These are phyloP conservation scores for Hemerocallis citrina DNA, from an alignment of 106 monocot species.

Conservation along the genomic window DNA sequence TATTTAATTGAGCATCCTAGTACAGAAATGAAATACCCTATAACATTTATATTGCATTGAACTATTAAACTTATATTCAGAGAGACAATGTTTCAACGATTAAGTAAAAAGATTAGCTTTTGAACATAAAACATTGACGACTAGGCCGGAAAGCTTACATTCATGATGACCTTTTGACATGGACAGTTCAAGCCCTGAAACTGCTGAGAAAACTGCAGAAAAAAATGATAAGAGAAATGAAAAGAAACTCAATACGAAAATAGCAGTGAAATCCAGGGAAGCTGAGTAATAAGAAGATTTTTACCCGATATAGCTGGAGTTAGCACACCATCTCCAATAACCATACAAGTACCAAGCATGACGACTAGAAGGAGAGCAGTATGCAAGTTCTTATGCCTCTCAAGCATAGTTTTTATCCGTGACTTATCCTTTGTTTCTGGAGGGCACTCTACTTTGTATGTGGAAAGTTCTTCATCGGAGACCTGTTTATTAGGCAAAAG, in stretches of 20 bases:
- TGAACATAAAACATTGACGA: background rate
- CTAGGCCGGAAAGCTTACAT: constrained; percentile 12
- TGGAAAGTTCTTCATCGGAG: constrained; percentile 44
- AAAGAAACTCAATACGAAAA: background rate
- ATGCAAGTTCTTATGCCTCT: constrained; percentile 37
- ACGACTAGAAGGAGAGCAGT: constrained; percentile 27
- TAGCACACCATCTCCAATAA: constrained; percentile 47
- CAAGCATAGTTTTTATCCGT: constrained; percentile 18
- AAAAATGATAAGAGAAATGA: background rate
- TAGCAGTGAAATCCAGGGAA: background rate
- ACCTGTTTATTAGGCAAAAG: constrained; percentile 45
- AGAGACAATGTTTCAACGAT: no score
- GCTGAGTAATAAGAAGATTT: background rate
- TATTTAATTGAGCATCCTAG: no score
- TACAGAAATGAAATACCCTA: no score
- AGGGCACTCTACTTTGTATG: constrained; percentile 29
- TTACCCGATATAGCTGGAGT: constrained; percentile 40
- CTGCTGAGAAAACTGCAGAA: constrained; percentile 36
- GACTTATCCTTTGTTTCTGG: constrained; percentile 16
- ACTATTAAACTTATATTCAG: no score
- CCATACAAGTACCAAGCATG: constrained; percentile 54
- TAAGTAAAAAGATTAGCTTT: background rate
- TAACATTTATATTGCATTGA: no score
- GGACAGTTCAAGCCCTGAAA: constrained; percentile 34
- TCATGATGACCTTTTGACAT: constrained; percentile 27